Evolutionary conservation across 495 filamentous ascomycete species (phyloP).

Genomic region (Trichoderma asperelloides): DNA sequence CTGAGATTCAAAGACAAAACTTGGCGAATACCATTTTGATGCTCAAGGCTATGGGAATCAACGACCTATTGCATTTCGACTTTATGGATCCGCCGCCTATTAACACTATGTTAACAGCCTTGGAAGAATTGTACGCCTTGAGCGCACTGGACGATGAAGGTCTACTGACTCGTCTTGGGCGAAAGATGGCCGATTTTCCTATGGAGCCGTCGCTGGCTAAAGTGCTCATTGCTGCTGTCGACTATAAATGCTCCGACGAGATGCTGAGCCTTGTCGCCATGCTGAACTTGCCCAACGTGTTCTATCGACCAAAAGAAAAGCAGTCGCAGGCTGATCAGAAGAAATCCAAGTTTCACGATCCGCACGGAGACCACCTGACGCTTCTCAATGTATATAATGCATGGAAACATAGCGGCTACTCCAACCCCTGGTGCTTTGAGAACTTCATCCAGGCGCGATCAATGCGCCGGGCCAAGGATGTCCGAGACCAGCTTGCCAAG

Average conservation of each 20-base stretch:
- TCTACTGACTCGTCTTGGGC: slow-evolving; percentile 79
- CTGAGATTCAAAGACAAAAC: slow-evolving; percentile 95
- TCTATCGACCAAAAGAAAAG: slow-evolving; percentile 94
- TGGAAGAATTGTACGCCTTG: slow-evolving; percentile 90
- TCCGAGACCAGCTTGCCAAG: slow-evolving; percentile 80
- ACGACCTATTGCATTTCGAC: slow-evolving; percentile 93
- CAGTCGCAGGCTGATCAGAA: slow-evolving; percentile 94
- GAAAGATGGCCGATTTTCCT: slow-evolving; percentile 98
- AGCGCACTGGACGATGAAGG: slow-evolving; percentile 94
- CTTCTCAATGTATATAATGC: slow-evolving; percentile 92
- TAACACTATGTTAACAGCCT: slow-evolving; percentile 92
- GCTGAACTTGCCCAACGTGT: slow-evolving; percentile 76
- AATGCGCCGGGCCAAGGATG: slow-evolving; percentile 84
- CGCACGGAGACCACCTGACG: slow-evolving; percentile 87
- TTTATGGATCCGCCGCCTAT: slow-evolving; percentile 98
- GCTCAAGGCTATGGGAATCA: slow-evolving; percentile 99
- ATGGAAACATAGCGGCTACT: slow-evolving; percentile 78
- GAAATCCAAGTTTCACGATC: slow-evolving; percentile 95
- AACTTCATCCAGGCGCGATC: slow-evolving; percentile 92
- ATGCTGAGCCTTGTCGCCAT: slow-evolving; percentile 92
- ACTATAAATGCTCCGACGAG: slow-evolving; percentile 85
- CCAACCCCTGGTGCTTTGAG: slow-evolving; percentile 89
- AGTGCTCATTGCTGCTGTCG: slow-evolving; percentile 77
- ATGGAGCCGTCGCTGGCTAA: slow-evolving; percentile 84
- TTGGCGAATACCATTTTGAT: slow-evolving; percentile 92